Conservation (phyloP, 495 filamentous ascomycete genomes). For the Penicillium desertorum region DNA sequence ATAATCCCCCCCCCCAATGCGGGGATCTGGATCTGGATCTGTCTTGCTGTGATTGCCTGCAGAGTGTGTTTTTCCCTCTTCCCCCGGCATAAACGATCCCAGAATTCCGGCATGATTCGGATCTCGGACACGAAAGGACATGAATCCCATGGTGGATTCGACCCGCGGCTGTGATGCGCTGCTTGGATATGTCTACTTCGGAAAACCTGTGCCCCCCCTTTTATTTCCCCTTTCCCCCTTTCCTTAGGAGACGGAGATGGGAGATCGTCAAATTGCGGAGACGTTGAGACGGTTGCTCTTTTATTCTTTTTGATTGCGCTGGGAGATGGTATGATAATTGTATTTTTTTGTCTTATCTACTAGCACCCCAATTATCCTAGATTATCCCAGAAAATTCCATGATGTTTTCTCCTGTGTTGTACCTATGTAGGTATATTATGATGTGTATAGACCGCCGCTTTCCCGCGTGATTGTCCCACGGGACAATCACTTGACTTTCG, state of each 20-base stretch:
- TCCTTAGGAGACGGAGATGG: neutral
- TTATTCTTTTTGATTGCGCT: neutral
- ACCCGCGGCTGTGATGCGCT: conserved; percentile 16
- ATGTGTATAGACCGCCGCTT: conserved; percentile 4
- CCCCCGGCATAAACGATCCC: conserved; percentile 14
- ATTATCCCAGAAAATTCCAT: neutral
- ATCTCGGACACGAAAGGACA: conserved; percentile 28
- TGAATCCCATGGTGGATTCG: conserved; percentile 58
- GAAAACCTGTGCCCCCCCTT: conserved; percentile 5
- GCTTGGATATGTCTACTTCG: conserved; percentile 17
- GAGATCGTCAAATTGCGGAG: conserved; percentile 7
- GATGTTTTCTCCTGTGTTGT: neutral
- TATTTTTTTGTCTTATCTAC: conserved; percentile 3
- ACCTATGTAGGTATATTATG: neutral
- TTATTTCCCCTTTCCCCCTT: conserved; percentile 12
- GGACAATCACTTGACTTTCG: conserved; percentile 24
- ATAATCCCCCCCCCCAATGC: neutral
- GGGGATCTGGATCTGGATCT: conserved; percentile 15
- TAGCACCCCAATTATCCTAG: neutral
- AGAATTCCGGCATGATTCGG: conserved; percentile 12
- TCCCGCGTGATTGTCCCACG: conserved; percentile 23
- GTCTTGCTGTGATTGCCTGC: conserved; percentile 16
- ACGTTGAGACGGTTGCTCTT: conserved; percentile 9
- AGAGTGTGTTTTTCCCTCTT: conserved; percentile 20
- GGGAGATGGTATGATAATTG: conserved; percentile 3